These are phyloP conservation scores for Dryas octopetala DNA, from an alignment of 306 rosid species.

Conservation along the genomic window DNA sequence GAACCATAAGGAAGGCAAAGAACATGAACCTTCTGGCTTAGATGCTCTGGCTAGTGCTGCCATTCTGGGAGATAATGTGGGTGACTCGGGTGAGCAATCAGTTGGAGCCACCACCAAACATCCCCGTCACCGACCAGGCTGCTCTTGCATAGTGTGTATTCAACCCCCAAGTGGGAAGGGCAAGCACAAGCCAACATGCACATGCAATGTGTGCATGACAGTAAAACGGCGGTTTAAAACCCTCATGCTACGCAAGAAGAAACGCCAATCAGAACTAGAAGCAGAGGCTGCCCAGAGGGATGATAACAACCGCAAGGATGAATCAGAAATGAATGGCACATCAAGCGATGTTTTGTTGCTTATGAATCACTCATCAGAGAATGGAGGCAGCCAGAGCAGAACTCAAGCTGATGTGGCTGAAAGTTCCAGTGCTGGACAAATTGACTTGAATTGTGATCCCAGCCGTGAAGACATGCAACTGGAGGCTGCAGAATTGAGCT, in stretches of 20 bases:
- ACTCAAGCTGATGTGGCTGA: slow-evolving; percentile 45
- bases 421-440: slow-evolving; percentile 51
- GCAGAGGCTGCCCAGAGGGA: slow-evolving; percentile 45
- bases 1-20: slow-evolving; percentile 43
- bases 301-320: slow-evolving; percentile 28
- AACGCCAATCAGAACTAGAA: slow-evolving; percentile 69
- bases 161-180: slow-evolving; percentile 99
- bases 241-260: slow-evolving; percentile 83
- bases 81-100: slow-evolving; percentile 52
- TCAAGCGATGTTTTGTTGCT: slow-evolving; percentile 29
- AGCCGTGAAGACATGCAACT: slow-evolving; percentile 47
- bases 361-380: slow-evolving; percentile 32
- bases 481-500: slow-evolving; percentile 44
- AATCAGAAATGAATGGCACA: slow-evolving; percentile 38
- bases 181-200: slow-evolving; percentile 78
- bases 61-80: slow-evolving; percentile 65
- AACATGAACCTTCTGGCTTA: slow-evolving; percentile 69
- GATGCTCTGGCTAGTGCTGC: slow-evolving; percentile 95
- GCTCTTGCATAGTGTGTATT: slow-evolving; percentile 91
- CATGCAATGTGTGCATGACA: slow-evolving; percentile 89
- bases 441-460: slow-evolving; percentile 79
- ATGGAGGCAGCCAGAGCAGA: slow-evolving; percentile 37
- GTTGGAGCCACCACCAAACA: slow-evolving; percentile 83
- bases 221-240: slow-evolving; percentile 96
- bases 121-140: slow-evolving; percentile 92